A percentile compares a stretch with the other conserved stretches of the same genome.
Conservation (phyloP, 805 yeast species). For the Danielozyma ontarioensis region DNA sequence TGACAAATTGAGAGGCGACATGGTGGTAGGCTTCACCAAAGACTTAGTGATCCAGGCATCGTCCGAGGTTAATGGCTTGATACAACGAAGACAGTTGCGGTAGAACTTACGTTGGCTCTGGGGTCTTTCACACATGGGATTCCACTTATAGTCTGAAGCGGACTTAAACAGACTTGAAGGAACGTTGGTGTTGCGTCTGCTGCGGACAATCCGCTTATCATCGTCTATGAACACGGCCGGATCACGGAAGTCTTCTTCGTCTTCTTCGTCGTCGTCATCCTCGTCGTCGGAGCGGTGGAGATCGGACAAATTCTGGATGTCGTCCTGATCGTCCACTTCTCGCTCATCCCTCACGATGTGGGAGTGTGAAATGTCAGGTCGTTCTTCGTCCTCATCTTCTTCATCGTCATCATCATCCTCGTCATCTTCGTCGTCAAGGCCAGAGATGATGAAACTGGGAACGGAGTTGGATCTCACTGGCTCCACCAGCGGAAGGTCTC, state of each 20-base stretch:
- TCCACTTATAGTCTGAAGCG: slow-evolving; percentile 36
- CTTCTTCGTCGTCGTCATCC: slow-evolving; percentile 16
- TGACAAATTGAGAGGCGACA: slow-evolving; percentile 22
- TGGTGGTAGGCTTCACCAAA: slow-evolving; percentile 33
- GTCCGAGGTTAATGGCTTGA: slow-evolving; percentile 46
- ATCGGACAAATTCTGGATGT: slow-evolving; percentile 22
- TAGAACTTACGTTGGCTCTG: slow-evolving; percentile 36
- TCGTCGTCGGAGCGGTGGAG: slow-evolving; percentile 26
- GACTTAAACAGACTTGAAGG: not conserved
- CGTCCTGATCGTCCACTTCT: slow-evolving; percentile 23
- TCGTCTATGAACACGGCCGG: too few relatives aligned
- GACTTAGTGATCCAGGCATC: slow-evolving; percentile 51
- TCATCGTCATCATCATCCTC: slow-evolving; percentile 5
- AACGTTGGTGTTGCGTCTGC: not conserved
- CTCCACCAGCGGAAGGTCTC: slow-evolving; percentile 3
- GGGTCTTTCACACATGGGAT: slow-evolving; percentile 33
- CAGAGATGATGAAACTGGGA: slow-evolving; percentile 1
- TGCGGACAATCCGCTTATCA: too few relatives aligned
- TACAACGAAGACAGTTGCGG: slow-evolving; percentile 52
- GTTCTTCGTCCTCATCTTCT: too few relatives aligned
- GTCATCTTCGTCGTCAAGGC: slow-evolving; percentile 7
- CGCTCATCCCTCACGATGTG: not conserved
- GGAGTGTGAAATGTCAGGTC: not conserved
- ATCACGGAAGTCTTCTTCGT: slow-evolving; percentile 2
- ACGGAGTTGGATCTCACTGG: slow-evolving; percentile 1